Percentiles rank a stretch among this genome's conserved stretches.
phyloP scores from a whole-genome alignment of 2,329 filamentous ascomycete genomes.

The Beauveria rudraprayagi region DNA sequence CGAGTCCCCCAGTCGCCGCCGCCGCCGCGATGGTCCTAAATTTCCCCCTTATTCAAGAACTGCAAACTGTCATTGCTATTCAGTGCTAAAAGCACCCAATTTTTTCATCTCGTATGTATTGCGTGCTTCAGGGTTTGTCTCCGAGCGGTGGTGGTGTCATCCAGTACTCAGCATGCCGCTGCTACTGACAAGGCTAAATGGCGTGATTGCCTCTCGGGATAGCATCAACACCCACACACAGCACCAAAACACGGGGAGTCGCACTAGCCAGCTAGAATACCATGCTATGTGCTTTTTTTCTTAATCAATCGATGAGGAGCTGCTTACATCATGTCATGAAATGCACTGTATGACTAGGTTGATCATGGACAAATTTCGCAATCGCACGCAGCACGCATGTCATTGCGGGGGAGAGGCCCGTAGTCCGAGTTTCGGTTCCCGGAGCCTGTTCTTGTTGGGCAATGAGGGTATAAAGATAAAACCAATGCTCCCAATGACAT shows the following conservation, averaged over 20 bases:
- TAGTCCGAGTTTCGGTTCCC: not conserved
- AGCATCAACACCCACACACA: slow-evolving; percentile 7
- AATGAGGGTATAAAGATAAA: not conserved
- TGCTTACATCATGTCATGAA: not conserved
- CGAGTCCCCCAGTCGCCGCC: not conserved
- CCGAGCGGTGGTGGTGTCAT: not conserved
- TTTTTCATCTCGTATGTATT: not conserved
- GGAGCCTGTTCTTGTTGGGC: not conserved
- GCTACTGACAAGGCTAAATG: not conserved
- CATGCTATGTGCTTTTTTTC: not conserved
- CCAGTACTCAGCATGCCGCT: not conserved
- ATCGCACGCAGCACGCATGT: slow-evolving; percentile 1
- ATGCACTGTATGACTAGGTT: not conserved
- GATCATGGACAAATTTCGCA: slow-evolving; percentile 7
- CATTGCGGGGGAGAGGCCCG: slow-evolving; percentile 7
- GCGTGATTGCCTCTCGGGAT: slow-evolving; percentile 9
- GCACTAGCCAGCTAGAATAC: not conserved
- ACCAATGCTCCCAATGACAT: not conserved
- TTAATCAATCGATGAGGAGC: not conserved
- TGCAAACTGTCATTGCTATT: too few species aligned
- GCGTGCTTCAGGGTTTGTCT: not conserved
- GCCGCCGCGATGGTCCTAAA: too few species aligned
- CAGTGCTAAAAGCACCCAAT: too few species aligned
- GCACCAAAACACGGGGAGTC: not conserved
- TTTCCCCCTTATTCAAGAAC: too few species aligned